These are phyloP conservation scores for Chlorella vulgaris DNA, from an alignment of 139 green algal genomes.

Conservation along the genomic window DNA sequence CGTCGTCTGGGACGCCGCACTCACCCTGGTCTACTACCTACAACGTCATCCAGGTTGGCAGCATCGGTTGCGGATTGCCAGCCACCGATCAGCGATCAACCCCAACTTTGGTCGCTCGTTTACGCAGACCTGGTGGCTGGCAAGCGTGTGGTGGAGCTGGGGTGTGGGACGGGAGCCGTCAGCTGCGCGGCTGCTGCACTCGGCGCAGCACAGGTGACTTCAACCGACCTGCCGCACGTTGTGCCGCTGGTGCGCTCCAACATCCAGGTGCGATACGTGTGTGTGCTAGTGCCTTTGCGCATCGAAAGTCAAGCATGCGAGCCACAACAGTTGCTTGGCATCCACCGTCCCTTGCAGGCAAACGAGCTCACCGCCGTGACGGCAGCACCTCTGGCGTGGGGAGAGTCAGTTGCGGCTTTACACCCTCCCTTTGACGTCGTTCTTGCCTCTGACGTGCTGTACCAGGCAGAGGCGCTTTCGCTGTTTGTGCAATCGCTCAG, in stretches of 20 bases:
- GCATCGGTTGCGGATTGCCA: no score
- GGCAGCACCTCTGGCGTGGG: conserved; percentile 39
- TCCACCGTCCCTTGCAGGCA: not conserved
- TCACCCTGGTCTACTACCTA: conserved; percentile 33
- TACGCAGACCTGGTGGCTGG: not conserved
- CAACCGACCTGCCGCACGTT: conserved; percentile 49
- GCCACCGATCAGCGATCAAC: no score
- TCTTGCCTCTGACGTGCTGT: conserved; percentile 54
- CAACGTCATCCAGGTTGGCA: not conserved
- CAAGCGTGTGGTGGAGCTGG: conserved; percentile 44
- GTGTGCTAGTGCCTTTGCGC: not conserved
- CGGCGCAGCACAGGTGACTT: conserved; percentile 28
- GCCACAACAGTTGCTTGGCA: no score
- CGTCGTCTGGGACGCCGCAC: conserved; percentile 46
- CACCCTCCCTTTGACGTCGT: conserved; percentile 49
- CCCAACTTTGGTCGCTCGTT: not conserved
- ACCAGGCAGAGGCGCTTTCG: conserved; percentile 27
- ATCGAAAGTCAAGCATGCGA: no score
- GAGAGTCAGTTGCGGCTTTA: not conserved
- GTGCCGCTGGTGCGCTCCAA: conserved; percentile 36
- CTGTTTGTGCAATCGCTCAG: conserved; percentile 34
- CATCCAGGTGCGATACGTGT: conserved; percentile 36
- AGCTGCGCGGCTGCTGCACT: conserved; percentile 46
- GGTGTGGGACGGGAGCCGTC: conserved; percentile 40
- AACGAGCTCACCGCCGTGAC: conserved; percentile 25